A percentile compares a stretch with the other conserved stretches of the same genome.
Conservation (phyloP, 2,329 filamentous ascomycete genomes). For the Xylaria sp. region DNA sequence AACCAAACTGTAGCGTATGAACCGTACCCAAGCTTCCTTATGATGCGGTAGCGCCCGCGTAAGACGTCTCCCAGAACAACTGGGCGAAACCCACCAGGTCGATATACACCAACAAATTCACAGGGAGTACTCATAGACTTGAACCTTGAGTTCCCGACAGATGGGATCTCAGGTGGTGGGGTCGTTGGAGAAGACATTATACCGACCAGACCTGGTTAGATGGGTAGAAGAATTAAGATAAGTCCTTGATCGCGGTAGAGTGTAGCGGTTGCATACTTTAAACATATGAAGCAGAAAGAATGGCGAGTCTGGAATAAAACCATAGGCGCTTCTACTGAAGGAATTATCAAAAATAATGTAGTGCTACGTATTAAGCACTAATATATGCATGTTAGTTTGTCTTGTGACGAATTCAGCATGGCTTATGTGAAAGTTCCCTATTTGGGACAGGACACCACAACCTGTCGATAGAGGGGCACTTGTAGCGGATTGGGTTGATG, state of each 20-base stretch:
- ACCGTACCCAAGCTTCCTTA: conserved; percentile 15
- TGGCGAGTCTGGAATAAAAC: too few species aligned
- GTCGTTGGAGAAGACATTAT: not conserved
- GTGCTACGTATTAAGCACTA: too few species aligned
- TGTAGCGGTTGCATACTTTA: too few species aligned
- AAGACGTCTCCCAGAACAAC: conserved; percentile 6
- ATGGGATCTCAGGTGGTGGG: not conserved
- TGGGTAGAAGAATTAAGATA: not conserved
- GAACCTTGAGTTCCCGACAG: not conserved
- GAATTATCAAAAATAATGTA: too few species aligned
- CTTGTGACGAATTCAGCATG: too few species aligned
- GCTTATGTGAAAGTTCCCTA: too few species aligned
- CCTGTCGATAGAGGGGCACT: too few species aligned
- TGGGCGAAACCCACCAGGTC: conserved; percentile 3
- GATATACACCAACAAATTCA: not conserved
- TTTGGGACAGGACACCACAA: too few species aligned
- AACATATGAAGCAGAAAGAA: too few species aligned
- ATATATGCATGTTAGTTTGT: too few species aligned
- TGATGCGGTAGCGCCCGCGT: conserved; percentile 9
- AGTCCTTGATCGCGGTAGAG: not conserved
- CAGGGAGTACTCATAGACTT: not conserved
- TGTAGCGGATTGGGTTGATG: too few species aligned
- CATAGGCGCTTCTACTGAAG: too few species aligned
- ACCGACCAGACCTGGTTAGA: not conserved
- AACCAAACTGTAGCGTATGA: conserved; percentile 7